These are phyloP conservation scores for Pseudofabraea citricarpa DNA, from an alignment of 2,329 filamentous ascomycete genomes.

Conservation along the genomic window DNA sequence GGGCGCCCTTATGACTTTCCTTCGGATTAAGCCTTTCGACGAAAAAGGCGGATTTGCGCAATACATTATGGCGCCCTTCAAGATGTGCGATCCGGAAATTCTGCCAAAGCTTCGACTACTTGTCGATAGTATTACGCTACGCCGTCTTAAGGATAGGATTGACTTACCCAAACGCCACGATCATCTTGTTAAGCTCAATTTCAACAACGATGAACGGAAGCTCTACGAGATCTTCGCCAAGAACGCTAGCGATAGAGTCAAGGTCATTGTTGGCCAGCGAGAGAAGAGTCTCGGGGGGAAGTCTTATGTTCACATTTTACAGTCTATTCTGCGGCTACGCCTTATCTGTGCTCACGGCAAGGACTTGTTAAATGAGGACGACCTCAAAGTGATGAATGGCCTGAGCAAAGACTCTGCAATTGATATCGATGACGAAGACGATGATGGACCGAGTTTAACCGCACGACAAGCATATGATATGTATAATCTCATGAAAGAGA, in stretches of 20 bases:
- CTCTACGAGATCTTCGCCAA: conserved; percentile 83
- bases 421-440: conserved; percentile 69
- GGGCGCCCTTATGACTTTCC: conserved; percentile 78
- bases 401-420: conserved; percentile 82
- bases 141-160: conserved; percentile 88
- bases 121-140: conserved; percentile 90
- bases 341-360: conserved; percentile 92
- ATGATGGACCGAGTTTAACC: conserved; percentile 49
- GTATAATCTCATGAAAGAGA: conserved; percentile 78
- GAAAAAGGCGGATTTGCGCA: conserved; percentile 70
- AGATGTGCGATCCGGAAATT: conserved; percentile 77
- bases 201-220: conserved; percentile 67
- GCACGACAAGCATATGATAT: conserved; percentile 79
- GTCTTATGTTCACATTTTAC: conserved; percentile 90
- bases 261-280: conserved; percentile 62
- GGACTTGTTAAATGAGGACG: conserved; percentile 80
- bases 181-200: conserved; percentile 67
- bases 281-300: conserved; percentile 71
- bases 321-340: conserved; percentile 83
- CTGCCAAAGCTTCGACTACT: conserved; percentile 81
- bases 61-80: conserved; percentile 81
- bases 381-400: conserved; percentile 75
- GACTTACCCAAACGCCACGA: conserved; percentile 73
- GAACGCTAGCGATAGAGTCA: conserved; percentile 75
- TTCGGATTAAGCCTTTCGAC: conserved; percentile 81